Conservation (phyloP, 768 basidiomycete species). For the Agaricus subrufescens region DNA sequence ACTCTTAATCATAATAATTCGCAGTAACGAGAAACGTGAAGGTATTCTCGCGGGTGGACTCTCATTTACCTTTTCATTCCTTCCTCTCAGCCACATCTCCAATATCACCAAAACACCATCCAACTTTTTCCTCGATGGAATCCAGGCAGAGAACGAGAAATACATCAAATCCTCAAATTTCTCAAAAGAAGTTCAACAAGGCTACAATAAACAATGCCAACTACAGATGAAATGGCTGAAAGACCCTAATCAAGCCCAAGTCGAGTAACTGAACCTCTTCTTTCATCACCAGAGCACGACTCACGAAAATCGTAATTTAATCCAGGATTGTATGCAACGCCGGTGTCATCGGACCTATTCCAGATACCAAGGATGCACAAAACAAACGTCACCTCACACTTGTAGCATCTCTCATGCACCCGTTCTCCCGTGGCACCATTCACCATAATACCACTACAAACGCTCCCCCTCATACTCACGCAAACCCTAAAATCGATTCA, state of each 20-base stretch:
- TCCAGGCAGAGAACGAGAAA: not conserved
- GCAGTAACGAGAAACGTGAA: not conserved
- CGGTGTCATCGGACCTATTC: not conserved
- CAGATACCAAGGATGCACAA: not conserved
- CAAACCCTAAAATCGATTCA: slow-evolving; percentile 4
- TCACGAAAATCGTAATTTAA: too few species aligned
- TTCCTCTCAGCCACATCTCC: not conserved
- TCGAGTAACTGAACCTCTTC: slow-evolving; percentile 8
- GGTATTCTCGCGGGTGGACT: not conserved
- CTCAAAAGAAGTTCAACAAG: not conserved
- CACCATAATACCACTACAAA: slow-evolving; percentile 6
- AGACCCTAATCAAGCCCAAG: slow-evolving; percentile 1
- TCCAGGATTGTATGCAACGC: slow-evolving; percentile 2
- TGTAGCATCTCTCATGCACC: slow-evolving; percentile 22
- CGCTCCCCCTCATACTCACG: not conserved
- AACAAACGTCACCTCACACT: slow-evolving; percentile 9
- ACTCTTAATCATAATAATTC: not conserved
- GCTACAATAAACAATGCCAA: slow-evolving; percentile 2
- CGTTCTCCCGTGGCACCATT: slow-evolving; percentile 34
- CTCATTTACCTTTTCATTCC: not conserved
- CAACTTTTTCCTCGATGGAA: not conserved
- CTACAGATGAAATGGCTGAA: slow-evolving; percentile 1
- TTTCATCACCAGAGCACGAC: too few species aligned
- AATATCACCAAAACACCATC: not conserved
- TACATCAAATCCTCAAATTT: not conserved